These are phyloP conservation scores for Microstegium vimineum DNA, from an alignment of 176 grass and related monocot species.

Conservation along the genomic window DNA sequence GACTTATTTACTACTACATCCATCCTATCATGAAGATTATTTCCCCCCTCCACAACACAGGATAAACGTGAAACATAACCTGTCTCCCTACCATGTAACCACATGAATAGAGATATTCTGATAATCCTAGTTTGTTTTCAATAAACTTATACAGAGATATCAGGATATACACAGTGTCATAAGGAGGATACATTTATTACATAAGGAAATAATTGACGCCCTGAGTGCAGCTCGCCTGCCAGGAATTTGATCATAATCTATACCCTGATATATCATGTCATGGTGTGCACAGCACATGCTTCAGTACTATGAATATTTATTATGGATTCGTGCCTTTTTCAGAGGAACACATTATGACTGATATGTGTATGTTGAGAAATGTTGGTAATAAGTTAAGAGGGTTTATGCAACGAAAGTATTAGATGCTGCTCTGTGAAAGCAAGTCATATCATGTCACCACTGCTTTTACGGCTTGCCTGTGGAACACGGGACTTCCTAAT, in stretches of 20 bases:
- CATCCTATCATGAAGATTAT: background rate
- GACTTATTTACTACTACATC: background rate
- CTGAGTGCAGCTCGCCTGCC: background rate
- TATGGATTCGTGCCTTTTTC: background rate
- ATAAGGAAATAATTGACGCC: background rate
- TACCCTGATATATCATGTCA: slow-evolving; percentile 4
- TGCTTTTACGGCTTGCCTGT: background rate
- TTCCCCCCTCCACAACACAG: background rate
- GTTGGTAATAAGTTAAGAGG: background rate
- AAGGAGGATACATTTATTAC: background rate
- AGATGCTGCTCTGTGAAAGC: background rate
- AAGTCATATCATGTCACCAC: no score
- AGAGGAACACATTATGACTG: background rate
- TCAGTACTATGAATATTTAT: background rate
- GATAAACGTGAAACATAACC: background rate
- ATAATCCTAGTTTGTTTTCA: background rate
- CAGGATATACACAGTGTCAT: background rate
- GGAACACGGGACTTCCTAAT: background rate
- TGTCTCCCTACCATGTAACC: background rate
- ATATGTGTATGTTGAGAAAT: slow-evolving; percentile 1
- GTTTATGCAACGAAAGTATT: background rate
- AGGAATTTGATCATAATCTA: slow-evolving; percentile 5
- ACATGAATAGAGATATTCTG: background rate
- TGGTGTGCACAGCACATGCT: background rate
- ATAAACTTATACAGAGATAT: background rate